These are phyloP conservation scores for Brassica juncea DNA, from an alignment of 345 rosid genomes.

Conservation along the genomic window DNA sequence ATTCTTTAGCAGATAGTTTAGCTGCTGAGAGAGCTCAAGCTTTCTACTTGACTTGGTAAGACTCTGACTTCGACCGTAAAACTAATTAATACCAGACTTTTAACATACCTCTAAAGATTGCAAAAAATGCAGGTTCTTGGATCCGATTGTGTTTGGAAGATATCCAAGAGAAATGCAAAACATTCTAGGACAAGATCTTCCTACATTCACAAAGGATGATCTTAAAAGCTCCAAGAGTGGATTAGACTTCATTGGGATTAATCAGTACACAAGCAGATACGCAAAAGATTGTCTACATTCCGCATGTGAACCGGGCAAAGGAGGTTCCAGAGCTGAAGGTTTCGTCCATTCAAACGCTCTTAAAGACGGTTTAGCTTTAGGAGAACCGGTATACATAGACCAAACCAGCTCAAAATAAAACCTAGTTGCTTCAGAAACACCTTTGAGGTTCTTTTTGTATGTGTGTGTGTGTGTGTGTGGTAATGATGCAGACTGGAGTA, in stretches of 20 bases:
- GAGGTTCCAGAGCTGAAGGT: conserved; percentile 56
- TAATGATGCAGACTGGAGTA: conserved; percentile 54
- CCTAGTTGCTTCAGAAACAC: not conserved
- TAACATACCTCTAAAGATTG: not conserved
- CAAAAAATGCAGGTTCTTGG: conserved; percentile 55
- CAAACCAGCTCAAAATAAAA: not conserved
- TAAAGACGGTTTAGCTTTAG: conserved; percentile 51
- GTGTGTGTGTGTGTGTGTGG: not conserved
- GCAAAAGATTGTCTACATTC: conserved; percentile 59
- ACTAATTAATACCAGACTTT: not conserved
- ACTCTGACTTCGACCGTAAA: not conserved
- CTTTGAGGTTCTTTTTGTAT: not conserved
- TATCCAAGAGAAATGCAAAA: conserved; percentile 61
- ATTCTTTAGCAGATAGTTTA: conserved; percentile 49
- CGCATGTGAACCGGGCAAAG: conserved; percentile 53
- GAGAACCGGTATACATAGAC: conserved; percentile 49
- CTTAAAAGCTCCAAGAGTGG: conserved; percentile 40
- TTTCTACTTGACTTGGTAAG: conserved; percentile 62
- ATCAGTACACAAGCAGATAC: conserved; percentile 64
- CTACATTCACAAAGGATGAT: conserved; percentile 51
- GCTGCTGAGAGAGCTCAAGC: conserved; percentile 66
- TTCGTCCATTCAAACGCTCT: conserved; percentile 36
- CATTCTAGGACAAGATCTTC: conserved; percentile 51
- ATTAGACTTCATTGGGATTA: conserved; percentile 69
- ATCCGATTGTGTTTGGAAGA: conserved; percentile 58